A percentile compares a stretch with the other conserved stretches of the same genome.
phyloP scores from a whole-genome alignment of 164 flowering plant species.

The Berberis thunbergii region DNA sequence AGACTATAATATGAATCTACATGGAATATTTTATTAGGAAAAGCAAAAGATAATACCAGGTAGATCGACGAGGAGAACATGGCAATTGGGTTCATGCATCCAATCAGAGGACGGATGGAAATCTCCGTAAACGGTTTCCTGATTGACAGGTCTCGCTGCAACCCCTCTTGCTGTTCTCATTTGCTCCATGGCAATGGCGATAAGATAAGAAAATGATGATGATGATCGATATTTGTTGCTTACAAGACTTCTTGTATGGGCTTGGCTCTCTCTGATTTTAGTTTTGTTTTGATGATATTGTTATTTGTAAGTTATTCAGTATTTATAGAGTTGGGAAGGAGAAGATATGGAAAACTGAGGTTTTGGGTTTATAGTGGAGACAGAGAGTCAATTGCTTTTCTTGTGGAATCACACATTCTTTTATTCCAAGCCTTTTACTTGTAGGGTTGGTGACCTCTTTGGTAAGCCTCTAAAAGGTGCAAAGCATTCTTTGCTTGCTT shows the following conservation, averaged over 20 bases:
- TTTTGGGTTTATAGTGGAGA: background rate
- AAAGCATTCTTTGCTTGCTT: slow-evolving; percentile 29
- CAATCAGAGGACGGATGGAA: slow-evolving; percentile 21
- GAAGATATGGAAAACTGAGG: background rate
- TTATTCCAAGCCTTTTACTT: slow-evolving; percentile 27
- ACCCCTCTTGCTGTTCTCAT: slow-evolving; percentile 7
- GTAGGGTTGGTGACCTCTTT: background rate
- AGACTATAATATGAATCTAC: too few species aligned
- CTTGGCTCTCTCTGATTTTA: background rate
- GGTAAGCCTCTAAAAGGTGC: slow-evolving; percentile 6
- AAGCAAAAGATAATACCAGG: slow-evolving; percentile 12
- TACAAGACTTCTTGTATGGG: background rate
- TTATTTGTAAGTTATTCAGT: background rate
- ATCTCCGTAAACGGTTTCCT: slow-evolving; percentile 13
- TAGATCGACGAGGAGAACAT: slow-evolving; percentile 23
- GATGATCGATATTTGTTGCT: background rate
- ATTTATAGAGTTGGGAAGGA: background rate
- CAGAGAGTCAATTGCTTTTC: slow-evolving; percentile 8
- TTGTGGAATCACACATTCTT: slow-evolving; percentile 8
- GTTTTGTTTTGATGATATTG: background rate
- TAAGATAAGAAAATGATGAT: background rate
- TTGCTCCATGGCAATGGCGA: slow-evolving; percentile 8
- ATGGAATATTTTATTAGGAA: background rate
- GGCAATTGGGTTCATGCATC: slow-evolving; percentile 15
- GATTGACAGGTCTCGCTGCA: background rate